Conservation (phyloP, 139 green algal species). For the Haematococcus sp. region DNA sequence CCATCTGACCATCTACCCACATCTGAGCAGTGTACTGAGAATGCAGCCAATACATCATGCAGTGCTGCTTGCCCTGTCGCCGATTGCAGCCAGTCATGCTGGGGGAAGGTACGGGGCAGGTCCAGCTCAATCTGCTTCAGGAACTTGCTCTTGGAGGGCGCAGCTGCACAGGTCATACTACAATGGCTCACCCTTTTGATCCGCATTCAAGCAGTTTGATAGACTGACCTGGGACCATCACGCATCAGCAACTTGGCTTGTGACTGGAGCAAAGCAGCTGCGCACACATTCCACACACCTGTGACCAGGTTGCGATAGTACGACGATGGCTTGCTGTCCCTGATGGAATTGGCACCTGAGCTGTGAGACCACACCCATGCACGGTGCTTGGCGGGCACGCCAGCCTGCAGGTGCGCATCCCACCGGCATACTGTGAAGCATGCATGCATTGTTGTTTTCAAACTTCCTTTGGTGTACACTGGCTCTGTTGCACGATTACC, state of each 20-base stretch:
- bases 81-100: slow-evolving; percentile 55
- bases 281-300: no score
- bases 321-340: not conserved
- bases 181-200: no score
- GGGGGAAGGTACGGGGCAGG: slow-evolving; percentile 77
- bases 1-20: not conserved
- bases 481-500: no score
- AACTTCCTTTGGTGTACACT: no score
- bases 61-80: slow-evolving; percentile 61
- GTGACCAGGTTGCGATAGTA: not conserved
- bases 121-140: slow-evolving; percentile 42
- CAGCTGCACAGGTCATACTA: no score
- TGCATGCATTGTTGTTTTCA: no score
- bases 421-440: no score
- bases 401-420: not conserved
- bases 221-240: no score
- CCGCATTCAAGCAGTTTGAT: no score
- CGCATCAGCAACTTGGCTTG: no score
- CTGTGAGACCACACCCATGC: slow-evolving; percentile 10
- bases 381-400: not conserved
- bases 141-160: not conserved
- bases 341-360: not conserved
- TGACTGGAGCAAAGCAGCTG: no score
- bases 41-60: slow-evolving; percentile 68
- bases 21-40: slow-evolving; percentile 53